Evolutionary conservation across 306 rosid genomes (phyloP).

Genomic region (Vachellia collinsii): DNA sequence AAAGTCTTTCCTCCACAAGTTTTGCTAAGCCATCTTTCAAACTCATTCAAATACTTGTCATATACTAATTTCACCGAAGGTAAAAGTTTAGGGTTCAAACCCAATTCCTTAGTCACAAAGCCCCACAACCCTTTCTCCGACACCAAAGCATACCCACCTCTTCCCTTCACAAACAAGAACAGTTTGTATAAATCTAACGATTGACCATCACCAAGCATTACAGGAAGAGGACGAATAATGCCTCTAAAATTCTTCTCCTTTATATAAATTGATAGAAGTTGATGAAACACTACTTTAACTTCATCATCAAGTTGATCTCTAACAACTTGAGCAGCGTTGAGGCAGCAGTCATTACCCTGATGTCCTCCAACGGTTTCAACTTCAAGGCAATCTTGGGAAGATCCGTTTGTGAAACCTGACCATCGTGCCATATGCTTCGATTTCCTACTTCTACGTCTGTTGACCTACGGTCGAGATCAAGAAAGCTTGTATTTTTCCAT

Average conservation of each 20-base stretch:
- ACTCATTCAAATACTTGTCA: conserved; percentile 64
- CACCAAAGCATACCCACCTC: conserved; percentile 69
- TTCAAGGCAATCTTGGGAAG: conserved; percentile 54
- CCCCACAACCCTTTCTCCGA: conserved; percentile 67
- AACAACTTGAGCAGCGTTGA: conserved; percentile 12
- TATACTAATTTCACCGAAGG: conserved; percentile 63
- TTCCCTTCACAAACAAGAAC: conserved; percentile 60
- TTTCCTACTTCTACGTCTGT: conserved; percentile 22
- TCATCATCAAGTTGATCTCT: conserved; percentile 38
- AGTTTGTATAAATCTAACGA: conserved; percentile 68
- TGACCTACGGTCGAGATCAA: neutral
- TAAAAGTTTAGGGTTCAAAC: conserved; percentile 47
- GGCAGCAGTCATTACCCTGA: conserved; percentile 40
- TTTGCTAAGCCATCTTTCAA: conserved; percentile 66
- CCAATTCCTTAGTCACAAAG: conserved; percentile 55
- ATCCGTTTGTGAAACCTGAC: conserved; percentile 55
- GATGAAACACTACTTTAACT: conserved; percentile 54
- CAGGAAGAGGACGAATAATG: conserved; percentile 62
- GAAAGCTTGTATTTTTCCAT: neutral
- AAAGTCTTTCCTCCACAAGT: conserved; percentile 41
- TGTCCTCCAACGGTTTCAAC: conserved; percentile 41
- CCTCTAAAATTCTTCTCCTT: conserved; percentile 52
- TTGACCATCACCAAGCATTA: conserved; percentile 58
- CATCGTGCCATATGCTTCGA: conserved; percentile 74
- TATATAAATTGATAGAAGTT: conserved; percentile 50